Conservation (phyloP, 768 basidiomycete genomes). For the Panus rudis region DNA sequence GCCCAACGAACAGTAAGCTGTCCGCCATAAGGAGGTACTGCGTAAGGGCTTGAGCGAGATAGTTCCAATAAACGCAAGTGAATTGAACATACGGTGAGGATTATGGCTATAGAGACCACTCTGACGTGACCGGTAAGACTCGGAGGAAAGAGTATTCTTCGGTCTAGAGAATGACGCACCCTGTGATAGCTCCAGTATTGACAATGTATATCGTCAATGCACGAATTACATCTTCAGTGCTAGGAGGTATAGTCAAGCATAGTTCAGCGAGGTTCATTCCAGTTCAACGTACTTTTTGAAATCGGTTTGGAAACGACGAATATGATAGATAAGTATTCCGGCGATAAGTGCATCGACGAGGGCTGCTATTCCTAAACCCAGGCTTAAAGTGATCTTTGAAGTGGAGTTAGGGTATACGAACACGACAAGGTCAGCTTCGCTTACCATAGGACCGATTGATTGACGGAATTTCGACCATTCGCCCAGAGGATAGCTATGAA, state of each 20-base stretch:
- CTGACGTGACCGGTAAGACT: too few relatives aligned
- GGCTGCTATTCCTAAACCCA: background rate
- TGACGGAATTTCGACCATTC: too few relatives aligned
- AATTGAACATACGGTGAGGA: background rate
- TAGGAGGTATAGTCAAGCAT: background rate
- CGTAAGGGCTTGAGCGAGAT: too few relatives aligned
- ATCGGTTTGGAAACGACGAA: background rate
- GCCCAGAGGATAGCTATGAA: too few relatives aligned
- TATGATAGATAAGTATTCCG: background rate
- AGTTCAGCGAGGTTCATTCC: background rate
- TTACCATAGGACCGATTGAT: too few relatives aligned
- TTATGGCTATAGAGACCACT: background rate
- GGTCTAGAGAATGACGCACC: background rate
- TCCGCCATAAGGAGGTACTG: background rate
- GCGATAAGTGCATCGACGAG: background rate
- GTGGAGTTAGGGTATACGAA: too few relatives aligned
- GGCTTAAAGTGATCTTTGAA: background rate
- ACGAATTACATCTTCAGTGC: background rate
- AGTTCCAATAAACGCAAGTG: background rate
- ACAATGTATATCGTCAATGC: background rate
- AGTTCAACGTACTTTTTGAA: background rate
- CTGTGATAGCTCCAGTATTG: background rate
- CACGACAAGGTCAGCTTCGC: too few relatives aligned
- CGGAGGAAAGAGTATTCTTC: background rate
- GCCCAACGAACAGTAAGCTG: background rate